A percentile compares a stretch with the other conserved stretches of the same genome.
Conservation (phyloP, 805 yeast species). For the Zygoascus ofunaensis region DNA sequence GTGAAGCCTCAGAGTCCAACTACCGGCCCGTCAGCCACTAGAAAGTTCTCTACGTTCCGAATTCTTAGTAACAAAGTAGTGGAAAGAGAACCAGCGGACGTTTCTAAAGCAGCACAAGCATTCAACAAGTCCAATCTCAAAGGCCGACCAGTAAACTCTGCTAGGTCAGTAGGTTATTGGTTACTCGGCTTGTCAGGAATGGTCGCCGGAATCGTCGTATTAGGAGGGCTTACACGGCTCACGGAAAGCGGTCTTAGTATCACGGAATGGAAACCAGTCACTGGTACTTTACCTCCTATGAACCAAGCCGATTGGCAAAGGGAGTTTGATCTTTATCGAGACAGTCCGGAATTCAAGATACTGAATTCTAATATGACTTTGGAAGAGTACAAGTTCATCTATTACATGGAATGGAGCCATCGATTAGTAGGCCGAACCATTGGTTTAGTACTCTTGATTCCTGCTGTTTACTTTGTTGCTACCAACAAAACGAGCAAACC, state of each 20-base stretch:
- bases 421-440: conserved; percentile 86
- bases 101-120: neutral
- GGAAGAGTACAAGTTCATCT: conserved; percentile 91
- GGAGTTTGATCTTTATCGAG: conserved; percentile 72
- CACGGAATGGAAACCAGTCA: conserved; percentile 97
- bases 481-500: conserved; percentile 56
- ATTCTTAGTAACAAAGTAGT: neutral
- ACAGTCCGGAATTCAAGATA: conserved; percentile 84
- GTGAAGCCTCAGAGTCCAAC: neutral
- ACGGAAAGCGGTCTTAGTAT: conserved; percentile 94
- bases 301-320: conserved; percentile 72
- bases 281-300: conserved; percentile 89
- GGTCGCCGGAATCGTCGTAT: conserved; percentile 90
- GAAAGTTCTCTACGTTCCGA: neutral
- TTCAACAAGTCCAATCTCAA: neutral
- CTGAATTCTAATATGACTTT: conserved; percentile 81
- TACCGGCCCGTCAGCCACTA: neutral
- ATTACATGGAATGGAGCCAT: conserved; percentile 97
- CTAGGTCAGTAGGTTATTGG: conserved; percentile 73
- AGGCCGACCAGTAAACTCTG: conserved; percentile 31
- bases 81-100: neutral
- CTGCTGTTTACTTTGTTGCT: conserved; percentile 73
- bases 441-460: conserved; percentile 73
- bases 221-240: conserved; percentile 91
- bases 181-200: conserved; percentile 76